phyloP scores from a whole-genome alignment of 768 basidiomycete species.

The Pleurotus ostreatus region DNA sequence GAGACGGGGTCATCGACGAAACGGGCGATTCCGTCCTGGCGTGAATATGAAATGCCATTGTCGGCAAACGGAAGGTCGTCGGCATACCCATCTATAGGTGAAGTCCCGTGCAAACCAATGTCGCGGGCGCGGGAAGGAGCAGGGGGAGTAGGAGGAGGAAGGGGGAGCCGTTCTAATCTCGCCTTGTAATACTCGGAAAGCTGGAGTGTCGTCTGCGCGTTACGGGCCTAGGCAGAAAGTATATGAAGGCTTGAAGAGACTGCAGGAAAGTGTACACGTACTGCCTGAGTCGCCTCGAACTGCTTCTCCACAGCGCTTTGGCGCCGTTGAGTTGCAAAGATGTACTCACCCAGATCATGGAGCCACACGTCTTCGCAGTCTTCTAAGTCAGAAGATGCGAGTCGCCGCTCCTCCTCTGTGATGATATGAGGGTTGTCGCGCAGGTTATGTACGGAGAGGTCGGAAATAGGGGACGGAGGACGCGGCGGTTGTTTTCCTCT shows the following conservation, averaged over 20 bases:
- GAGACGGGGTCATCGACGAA: slow-evolving; percentile 3
- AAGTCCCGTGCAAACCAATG: slow-evolving; percentile 13
- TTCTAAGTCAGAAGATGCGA: slow-evolving; percentile 74
- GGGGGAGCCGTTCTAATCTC: slow-evolving; percentile 43
- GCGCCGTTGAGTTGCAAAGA: slow-evolving; percentile 67
- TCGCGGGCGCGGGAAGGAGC: slow-evolving; percentile 14
- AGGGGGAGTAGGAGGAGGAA: slow-evolving; percentile 26
- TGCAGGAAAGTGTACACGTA: not conserved
- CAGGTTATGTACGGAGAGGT: slow-evolving; percentile 22
- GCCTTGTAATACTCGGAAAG: slow-evolving; percentile 57
- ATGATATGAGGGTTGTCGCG: slow-evolving; percentile 22
- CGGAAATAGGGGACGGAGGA: slow-evolving; percentile 22
- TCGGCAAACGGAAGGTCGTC: slow-evolving; percentile 3
- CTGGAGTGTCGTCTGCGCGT: slow-evolving; percentile 53
- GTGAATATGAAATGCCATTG: slow-evolving; percentile 4
- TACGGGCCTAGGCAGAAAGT: slow-evolving; percentile 55
- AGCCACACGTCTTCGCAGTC: slow-evolving; percentile 79
- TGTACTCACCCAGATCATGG: slow-evolving; percentile 64
- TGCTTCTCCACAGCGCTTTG: slow-evolving; percentile 69
- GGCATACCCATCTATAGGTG: not conserved
- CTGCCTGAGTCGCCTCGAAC: slow-evolving; percentile 64
- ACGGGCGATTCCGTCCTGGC: not conserved
- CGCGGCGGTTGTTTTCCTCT: slow-evolving; percentile 28
- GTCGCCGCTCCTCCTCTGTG: slow-evolving; percentile 38
- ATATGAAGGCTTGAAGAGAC: not conserved